Base-by-base conservation (phyloP, 1,139 yeast genomes). In the Magnusiomyces suaveolens region DNA sequence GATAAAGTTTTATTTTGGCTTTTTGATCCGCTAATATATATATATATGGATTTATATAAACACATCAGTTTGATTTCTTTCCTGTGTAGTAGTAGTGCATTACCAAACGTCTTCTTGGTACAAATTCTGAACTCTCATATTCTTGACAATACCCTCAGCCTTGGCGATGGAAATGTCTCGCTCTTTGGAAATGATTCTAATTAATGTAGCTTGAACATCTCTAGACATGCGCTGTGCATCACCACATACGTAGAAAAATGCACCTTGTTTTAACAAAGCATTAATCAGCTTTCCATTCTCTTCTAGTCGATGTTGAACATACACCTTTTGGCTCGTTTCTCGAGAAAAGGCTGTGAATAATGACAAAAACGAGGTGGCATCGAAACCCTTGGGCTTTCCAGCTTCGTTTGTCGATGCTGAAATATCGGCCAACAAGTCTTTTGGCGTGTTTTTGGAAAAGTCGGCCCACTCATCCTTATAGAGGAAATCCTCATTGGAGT, bases 31-130 rank as follows among this genome's bases (percentile, higher is more conserved):
- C 4, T n/a, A 38, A 3, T 38, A 10, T n/a, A n/a, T 12, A 38
- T 38, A n/a, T n/a, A 38, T 38, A n/a, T 20, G 3, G 18, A n/a
- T 3, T n/a, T 38, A 38, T 38, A 38, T 10, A 32, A 10, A 32
- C 38, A 32, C 16, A 16, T 32, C 10, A n/a, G 16, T n/a, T 3
- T 38, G 4, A 38, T 38, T 38, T 20, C 16, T 38, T 4, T 38
- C 18, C 41, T 38, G 18, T 38, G 16, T 3, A n/a, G 6, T 29
- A 8, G 24, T n/a, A 41, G 3, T 18, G 16, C 20, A 46, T 60
- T 73, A 90, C 97, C 98, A 92, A 26, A 92, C 96, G 76, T 92
- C 98, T 74, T 92, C 98, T 74, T 90, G 98, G 70, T 88, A 90
- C 71, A 86, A 81, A 68, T 92, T 92, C 65, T 85, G 85, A 36